Base-by-base conservation (phyloP, 106 monocot genomes). In the Phalaenopsis aphrodite region DNA sequence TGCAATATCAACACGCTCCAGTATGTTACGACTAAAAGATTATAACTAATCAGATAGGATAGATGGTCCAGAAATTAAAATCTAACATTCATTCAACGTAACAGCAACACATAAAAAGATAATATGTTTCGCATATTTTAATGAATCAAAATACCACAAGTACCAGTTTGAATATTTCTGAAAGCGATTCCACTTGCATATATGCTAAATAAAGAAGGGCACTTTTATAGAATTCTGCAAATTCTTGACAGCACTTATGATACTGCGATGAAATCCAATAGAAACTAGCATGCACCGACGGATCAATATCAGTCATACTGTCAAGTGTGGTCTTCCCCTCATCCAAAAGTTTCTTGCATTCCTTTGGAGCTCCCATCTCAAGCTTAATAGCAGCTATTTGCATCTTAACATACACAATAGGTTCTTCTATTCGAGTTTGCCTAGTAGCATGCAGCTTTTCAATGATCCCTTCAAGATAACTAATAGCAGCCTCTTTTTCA, bases 131-230 rank as follows among this genome's bases (percentile, higher is more conserved):
- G 0, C 12, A 19, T 18, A 64, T 64, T 64, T 30, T 30, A 16
- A 18, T 21, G n/a, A 18, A 64, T 18, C 64, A 18, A 16, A 23
- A 64, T 2, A 5, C n/a, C n/a, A 18, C 5, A 64, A 48, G 41
- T 92, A 99, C 98, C 93, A 92, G 90, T 80, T 94, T 99, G 78
- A 99, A 94, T 77, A 89, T 78, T 14, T 92, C 88, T 8, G 98
- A 99, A 56, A 99, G 89, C n/a, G 94, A 94, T 21, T 93, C 98
- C 76, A 99, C 98, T 19, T 89, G 83, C 15, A 85, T 90, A 82
- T 99, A 94, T 21, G 98, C 98, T 80, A 99, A 84, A 87, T 94
- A 98, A 79, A 98, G 94, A 85, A 98, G 92, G 24, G 94, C 87
- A 78, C 75, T 90, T 82, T 89, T 94, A 65, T 98, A 98, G 75